Percentiles rank a stretch among this genome's conserved stretches.
These are phyloP conservation scores for Oligophagozyma castellii DNA, from an alignment of 1,139 yeast genomes.

Conservation along the genomic window DNA sequence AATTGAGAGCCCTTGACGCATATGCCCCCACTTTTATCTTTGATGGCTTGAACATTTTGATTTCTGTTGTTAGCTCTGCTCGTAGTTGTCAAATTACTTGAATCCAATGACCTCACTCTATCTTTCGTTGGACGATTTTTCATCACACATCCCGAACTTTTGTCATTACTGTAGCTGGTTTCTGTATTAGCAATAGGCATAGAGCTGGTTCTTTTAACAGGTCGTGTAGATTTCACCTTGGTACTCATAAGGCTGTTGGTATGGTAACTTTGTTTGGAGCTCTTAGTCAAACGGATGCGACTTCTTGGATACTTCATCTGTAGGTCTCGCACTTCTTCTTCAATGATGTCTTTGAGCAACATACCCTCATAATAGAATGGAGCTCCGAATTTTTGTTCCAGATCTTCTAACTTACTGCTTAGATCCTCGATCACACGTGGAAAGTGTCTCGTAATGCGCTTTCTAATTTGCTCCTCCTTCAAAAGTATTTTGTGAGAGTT, in stretches of 20 bases:
- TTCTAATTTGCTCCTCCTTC: conserved; percentile 67
- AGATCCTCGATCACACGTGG: conserved; percentile 50
- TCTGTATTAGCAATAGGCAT: too few relatives aligned
- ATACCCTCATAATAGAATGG: conserved; percentile 35
- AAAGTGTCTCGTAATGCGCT: conserved; percentile 47
- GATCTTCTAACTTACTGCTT: conserved; percentile 33
- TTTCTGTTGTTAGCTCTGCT: too few relatives aligned
- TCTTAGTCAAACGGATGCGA: conserved; percentile 12
- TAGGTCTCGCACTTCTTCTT: conserved; percentile 31
- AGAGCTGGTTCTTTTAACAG: conserved; percentile 4
- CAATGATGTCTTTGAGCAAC: conserved; percentile 33
- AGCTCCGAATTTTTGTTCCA: conserved; percentile 30
- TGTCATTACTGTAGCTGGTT: too few relatives aligned
- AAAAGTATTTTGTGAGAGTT: conserved; percentile 69
- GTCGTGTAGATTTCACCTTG: conserved; percentile 2
- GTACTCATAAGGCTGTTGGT: conserved; percentile 1
- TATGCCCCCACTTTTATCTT: too few relatives aligned
- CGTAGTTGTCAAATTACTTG: too few relatives aligned
- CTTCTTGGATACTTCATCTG: conserved; percentile 22
- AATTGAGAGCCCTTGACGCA: too few relatives aligned
- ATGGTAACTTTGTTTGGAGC: conserved; percentile 3
- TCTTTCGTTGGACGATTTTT: too few relatives aligned
- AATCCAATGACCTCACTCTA: too few relatives aligned
- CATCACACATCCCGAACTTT: too few relatives aligned
- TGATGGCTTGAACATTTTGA: too few relatives aligned